Conservation (phyloP, 257 asterid species). For the Capsicum baccatum region DNA sequence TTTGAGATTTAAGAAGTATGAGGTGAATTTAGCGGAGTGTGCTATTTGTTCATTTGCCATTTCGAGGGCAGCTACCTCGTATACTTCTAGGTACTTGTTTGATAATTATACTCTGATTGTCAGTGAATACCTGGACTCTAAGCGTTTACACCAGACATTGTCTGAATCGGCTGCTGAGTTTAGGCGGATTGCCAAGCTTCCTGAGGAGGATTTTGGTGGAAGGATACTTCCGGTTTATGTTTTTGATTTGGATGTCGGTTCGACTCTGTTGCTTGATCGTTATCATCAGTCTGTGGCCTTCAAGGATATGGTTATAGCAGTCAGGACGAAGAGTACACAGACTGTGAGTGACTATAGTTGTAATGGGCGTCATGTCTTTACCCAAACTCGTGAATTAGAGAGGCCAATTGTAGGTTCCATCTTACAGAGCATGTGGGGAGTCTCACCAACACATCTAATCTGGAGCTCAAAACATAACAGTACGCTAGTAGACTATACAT, state of each 20-base stretch:
- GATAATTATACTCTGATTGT: slow-evolving; percentile 94
- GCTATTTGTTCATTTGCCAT: slow-evolving; percentile 84
- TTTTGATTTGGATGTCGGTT: slow-evolving; percentile 73
- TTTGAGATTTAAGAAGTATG: slow-evolving; percentile 77
- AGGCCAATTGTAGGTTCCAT: slow-evolving; percentile 92
- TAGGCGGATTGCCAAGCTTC: slow-evolving; percentile 64
- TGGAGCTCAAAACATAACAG: slow-evolving; percentile 93
- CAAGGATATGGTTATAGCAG: slow-evolving; percentile 92
- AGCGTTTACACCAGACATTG: slow-evolving; percentile 78
- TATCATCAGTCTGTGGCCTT: slow-evolving; percentile 92
- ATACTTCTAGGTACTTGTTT: slow-evolving; percentile 92
- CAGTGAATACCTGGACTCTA: slow-evolving; percentile 92
- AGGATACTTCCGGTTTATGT: slow-evolving; percentile 84
- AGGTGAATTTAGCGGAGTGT: slow-evolving; percentile 67
- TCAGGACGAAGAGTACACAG: slow-evolving; percentile 82
- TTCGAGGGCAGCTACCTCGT: slow-evolving; percentile 77
- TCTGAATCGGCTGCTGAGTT: slow-evolving; percentile 72
- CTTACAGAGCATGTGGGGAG: slow-evolving; percentile 97
- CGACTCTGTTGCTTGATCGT: slow-evolving; percentile 75
- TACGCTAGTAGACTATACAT: slow-evolving; percentile 81
- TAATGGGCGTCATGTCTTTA: slow-evolving; percentile 86
- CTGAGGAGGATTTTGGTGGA: slow-evolving; percentile 71
- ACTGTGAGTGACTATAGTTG: slow-evolving; percentile 91
- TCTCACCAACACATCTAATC: slow-evolving; percentile 81
- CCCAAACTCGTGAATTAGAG: slow-evolving; percentile 77